A percentile compares a stretch with the other conserved stretches of the same genome.
phyloP scores from a whole-genome alignment of 169 alveolate genomes.

The Plasmodium inui region DNA sequence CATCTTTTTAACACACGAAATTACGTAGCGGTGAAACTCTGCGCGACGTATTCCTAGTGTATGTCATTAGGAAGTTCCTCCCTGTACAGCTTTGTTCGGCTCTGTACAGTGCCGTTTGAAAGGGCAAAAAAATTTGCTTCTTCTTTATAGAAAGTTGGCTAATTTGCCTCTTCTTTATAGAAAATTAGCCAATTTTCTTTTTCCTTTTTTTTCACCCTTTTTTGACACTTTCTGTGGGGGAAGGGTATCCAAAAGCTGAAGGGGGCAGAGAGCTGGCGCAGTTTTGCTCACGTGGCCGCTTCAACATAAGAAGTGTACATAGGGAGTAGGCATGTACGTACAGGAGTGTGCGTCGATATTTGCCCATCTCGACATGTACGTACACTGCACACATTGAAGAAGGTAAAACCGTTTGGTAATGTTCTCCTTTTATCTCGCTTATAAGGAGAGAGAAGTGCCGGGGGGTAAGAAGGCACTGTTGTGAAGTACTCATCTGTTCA shows the following conservation, averaged over 20 bases:
- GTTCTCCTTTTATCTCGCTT: not conserved
- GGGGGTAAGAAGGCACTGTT: not conserved
- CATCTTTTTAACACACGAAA: not conserved
- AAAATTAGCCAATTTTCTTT: not conserved
- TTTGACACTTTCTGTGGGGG: not conserved
- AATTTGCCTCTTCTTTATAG: not conserved
- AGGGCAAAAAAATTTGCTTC: not conserved
- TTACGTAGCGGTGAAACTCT: not conserved
- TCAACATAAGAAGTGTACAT: not conserved
- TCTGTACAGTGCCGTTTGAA: not conserved
- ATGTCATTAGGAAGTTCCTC: not conserved
- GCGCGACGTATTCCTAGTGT: not conserved
- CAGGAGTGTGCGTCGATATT: not conserved
- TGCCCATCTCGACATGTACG: not conserved
- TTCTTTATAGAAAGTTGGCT: not conserved
- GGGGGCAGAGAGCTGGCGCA: not conserved
- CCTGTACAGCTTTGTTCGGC: not conserved
- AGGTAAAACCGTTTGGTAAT: not conserved
- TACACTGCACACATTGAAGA: not conserved
- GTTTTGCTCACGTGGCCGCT: not conserved
- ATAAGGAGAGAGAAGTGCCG: not conserved
- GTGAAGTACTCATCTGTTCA: not conserved
- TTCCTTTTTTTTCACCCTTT: not conserved
- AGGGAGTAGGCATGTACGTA: not conserved
- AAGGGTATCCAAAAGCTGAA: not conserved